Conservation (phyloP, 192 early-diverging fungal genomes). For the Coemansia sp. region DNA sequence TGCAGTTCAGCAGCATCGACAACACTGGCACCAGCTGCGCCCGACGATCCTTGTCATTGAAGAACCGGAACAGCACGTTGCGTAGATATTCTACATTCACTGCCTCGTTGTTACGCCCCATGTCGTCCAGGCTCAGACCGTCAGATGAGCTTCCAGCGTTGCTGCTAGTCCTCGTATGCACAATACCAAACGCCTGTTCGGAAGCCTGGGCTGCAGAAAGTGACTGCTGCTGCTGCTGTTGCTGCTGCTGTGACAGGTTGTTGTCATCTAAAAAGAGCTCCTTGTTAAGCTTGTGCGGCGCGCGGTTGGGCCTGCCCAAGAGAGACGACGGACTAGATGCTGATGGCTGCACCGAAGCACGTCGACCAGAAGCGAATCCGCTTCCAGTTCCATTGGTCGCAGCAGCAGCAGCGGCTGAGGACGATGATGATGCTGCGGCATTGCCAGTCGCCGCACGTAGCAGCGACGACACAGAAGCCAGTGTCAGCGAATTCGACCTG, state of each 20-base stretch:
- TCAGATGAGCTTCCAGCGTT: slow-evolving; percentile 24
- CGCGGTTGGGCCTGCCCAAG: not conserved
- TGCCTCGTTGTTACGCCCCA: slow-evolving; percentile 2
- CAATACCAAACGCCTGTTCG: not conserved
- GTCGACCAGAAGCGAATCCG: too few relatives aligned
- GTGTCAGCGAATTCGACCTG: slow-evolving; percentile 45
- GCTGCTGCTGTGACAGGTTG: too few relatives aligned
- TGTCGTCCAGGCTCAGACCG: not conserved
- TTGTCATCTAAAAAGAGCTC: too few relatives aligned
- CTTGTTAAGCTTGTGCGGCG: not conserved
- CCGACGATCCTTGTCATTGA: slow-evolving; percentile 51
- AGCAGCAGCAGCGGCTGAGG: too few relatives aligned
- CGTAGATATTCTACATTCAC: slow-evolving; percentile 52
- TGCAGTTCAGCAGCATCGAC: slow-evolving; percentile 59
- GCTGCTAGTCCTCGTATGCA: slow-evolving; percentile 29
- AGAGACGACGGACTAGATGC: not conserved
- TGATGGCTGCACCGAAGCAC: slow-evolving; percentile 3
- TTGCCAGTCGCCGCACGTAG: slow-evolving; percentile 43
- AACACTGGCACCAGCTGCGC: slow-evolving; percentile 63
- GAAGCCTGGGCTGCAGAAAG: too few relatives aligned
- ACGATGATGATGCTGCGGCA: slow-evolving; percentile 10
- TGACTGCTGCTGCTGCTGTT: too few relatives aligned
- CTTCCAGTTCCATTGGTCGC: not conserved
- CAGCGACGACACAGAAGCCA: slow-evolving; percentile 45
- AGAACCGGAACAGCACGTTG: slow-evolving; percentile 49